Evolutionary conservation across 306 rosid genomes (phyloP), one percentile per base, ranked within the genome.

Genomic region (Benincasa hispida): DNA sequence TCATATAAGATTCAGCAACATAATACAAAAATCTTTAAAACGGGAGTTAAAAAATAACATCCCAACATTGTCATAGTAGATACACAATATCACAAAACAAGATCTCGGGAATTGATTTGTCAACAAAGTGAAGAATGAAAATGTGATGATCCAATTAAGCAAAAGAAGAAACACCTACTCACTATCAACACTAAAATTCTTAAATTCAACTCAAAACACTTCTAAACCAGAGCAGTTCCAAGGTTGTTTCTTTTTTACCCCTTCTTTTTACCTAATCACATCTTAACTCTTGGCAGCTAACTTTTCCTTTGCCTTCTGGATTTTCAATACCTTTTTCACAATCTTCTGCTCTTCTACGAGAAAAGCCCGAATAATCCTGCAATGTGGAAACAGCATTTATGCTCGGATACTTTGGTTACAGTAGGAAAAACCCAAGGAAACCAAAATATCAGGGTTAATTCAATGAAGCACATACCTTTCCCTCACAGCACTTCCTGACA

Each of bases 341-440:
- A 89, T 89, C 82, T 89, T 89, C 68, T 87, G 90, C 82, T 89
- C 93, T 79, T 89, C 93, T 60, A 89, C 93, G 75, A 89, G 75
- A 81, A 89, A 89, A 13, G 93, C 90, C 0, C 89, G 83, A 25
- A 89, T 87, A 53, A 89, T 87, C 87, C 91, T 89, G 35, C 61
- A 58, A 54, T 18, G 50, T 66, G n/a, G 10, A 14, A 67, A 11
- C 5, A n/a, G 19, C 2, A 11, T 5, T 10, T 67, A 39, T 41
- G 54, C 5, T 67, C 2, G 3, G 12, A 15, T 65, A 19, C 27
- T 34, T 18, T n/a, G 42, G n/a, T 63, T 3, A n/a, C n/a, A 59
- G 9, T 15, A 28, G 42, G 17, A 62, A 30, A 15, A 30, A 5
- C 10, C n/a, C 10, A 67, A 51, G 34, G 41, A 67, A 41, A n/a